Conservation (phyloP, 257 asterid species). For the Solanum pimpinellifolium region DNA sequence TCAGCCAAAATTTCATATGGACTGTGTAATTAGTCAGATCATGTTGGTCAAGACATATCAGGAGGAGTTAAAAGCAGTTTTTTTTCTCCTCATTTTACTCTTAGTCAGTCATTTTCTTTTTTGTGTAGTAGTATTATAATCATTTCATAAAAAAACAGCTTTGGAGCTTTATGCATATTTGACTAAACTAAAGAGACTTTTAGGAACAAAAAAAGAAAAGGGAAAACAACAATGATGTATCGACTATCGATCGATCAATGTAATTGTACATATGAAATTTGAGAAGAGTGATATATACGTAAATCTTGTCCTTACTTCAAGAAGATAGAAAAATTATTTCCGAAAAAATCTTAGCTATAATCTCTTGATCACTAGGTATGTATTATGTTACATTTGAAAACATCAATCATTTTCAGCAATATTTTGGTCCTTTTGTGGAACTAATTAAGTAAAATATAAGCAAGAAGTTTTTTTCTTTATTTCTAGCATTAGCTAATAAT, state of each 20-base stretch:
- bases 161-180: neutral
- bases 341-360: rapidly evolving
- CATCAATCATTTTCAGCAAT: neutral
- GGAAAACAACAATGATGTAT: neutral
- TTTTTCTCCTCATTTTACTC: neutral
- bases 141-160: neutral
- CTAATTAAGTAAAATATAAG: neutral
- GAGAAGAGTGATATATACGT: rapidly evolving
- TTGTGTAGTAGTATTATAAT: neutral
- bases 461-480: neutral
- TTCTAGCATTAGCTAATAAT: neutral
- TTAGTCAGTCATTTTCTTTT: neutral
- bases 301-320: rapidly evolving
- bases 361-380: neutral
- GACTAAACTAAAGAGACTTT: neutral
- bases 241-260: no score
- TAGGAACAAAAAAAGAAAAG: neutral
- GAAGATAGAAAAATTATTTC: rapidly evolving
- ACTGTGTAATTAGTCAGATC: slow-evolving; percentile 34
- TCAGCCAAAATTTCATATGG: slow-evolving; percentile 27
- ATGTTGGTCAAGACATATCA: slow-evolving; percentile 22
- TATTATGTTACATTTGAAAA: neutral
- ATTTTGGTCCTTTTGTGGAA: neutral
- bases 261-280: rapidly evolving
- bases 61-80: neutral